Evolutionary conservation across 2,329 filamentous ascomycete species (phyloP), one percentile per base, ranked within the genome.

Genomic region (Fusarium sp.): DNA sequence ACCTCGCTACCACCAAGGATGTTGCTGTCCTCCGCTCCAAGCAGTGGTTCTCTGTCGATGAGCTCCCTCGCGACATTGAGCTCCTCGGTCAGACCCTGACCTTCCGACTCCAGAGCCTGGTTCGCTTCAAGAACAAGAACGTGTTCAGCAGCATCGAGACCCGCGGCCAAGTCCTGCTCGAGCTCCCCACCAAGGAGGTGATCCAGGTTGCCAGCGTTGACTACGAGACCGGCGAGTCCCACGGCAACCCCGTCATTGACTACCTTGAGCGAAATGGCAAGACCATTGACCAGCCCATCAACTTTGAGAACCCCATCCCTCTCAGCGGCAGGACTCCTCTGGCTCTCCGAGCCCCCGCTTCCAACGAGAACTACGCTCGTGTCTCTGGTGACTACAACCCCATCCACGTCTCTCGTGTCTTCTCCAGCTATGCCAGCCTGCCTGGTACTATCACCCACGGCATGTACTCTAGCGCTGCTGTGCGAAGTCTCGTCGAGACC

Each of bases 331-430:
- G 95, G 88, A 94, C 93, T 2, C 94, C 95, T 62, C 89, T 99
- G 71, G 91, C 93, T 75, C 89, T 99, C 63, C 95, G 95, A 81
- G 96, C 97, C 8, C 97, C 97, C 65, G 93, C 95, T 20, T 98
- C 95, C 66, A 99, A 99, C 85, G 97, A 99, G 87, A 98, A 94
- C 33, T 99, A 99, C 80, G 97, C 97, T 72, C 94, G 95, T 76
- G 97, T 99, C 20, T 99, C 97, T 61, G 97, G 97, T 56, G 97
- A 99, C 83, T 99, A 95, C 90, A 99, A 99, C 85, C 97, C 97
- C 27, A 99, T 99, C 72, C 97, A 99, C 87, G 97, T 99, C 52
- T 98, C 97, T 14, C 93, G 97, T 66, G 95, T 98, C 65, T 99
- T 99, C 86, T 94, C 97, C 35, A 95, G 91, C 85, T 99, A 98